Base-by-base conservation (phyloP, 2,329 filamentous ascomycete species). In the Camillea tinctor region DNA sequence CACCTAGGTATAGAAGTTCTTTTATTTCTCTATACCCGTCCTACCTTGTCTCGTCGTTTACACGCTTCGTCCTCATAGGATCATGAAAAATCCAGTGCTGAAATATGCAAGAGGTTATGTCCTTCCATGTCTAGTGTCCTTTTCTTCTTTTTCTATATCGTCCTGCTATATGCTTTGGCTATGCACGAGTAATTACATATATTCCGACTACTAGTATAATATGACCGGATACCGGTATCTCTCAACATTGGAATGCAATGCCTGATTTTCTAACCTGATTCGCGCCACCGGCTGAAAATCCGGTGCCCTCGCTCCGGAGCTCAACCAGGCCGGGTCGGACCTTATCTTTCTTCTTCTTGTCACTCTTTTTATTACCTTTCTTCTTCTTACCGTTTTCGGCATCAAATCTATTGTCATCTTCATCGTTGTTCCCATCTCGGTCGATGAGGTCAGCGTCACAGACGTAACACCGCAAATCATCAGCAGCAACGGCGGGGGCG, bases 241-340 rank as follows among this genome's bases (percentile, higher is more conserved):
- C 22, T 79, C 72, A 95, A 72, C 91, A 94, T 72, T 96, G 91
- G 74, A 97, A 97, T 0, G 88, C 89, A 19, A 96, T 87, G 0
- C 90, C 89, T 3, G 84, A 78, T 73, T 88, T 95, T 76, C 90
- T 90, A 17, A 96, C 92, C 68, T 91, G 63, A 71, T 90, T 96
- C 55, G 85, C 84, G 2, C 95, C 94, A n/a, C 89, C 88, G 4
- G 92, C 90, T 4, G 94, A 93, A 75, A 97, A 98, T 0, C 94
- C 94, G 0, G 94, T 98, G 0, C 94, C 94, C 68, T 97, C 94
- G 40, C 89, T 91, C 66, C 85, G 88, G 54, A 98, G 84, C 70
- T 90, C 86, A 2, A 97, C 88, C 36, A 97, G 72, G 0, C 93
- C 93, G 0, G 88, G 85, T 61, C 81, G 86, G 40, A 89, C 81